phyloP scores from a whole-genome alignment of 139 green algal genomes.

The Mychonastes homosphaera region DNA sequence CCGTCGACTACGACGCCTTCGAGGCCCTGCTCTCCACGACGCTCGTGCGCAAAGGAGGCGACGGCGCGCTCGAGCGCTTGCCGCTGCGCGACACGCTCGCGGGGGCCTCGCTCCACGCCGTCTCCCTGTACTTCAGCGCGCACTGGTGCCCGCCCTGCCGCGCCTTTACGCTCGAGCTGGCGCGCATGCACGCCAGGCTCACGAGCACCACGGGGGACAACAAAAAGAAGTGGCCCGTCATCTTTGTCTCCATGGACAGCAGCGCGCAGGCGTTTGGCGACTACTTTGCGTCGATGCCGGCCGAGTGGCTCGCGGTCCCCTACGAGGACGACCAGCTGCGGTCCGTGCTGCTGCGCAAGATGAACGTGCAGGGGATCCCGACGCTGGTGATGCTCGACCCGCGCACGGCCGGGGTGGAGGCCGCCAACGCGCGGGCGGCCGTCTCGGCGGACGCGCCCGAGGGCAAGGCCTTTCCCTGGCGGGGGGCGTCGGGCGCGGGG shows the following conservation, averaged over 20 bases:
- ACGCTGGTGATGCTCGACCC: slow-evolving; percentile 27
- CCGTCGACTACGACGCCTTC: no score
- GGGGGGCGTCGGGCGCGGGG: no score
- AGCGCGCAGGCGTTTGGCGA: slow-evolving; percentile 23
- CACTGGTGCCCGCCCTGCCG: slow-evolving; percentile 45
- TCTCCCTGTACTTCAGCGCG: slow-evolving; percentile 38
- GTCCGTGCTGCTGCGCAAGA: slow-evolving; percentile 6
- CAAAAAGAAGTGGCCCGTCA: slow-evolving; percentile 29
- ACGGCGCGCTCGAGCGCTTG: background rate
- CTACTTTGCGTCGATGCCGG: slow-evolving; percentile 30
- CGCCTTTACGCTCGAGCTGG: slow-evolving; percentile 32
- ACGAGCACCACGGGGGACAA: no score
- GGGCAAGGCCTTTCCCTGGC: slow-evolving; percentile 28
- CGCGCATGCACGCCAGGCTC: slow-evolving; percentile 28
- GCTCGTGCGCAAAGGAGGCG: background rate
- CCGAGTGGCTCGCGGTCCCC: slow-evolving; percentile 32
- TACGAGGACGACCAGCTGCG: slow-evolving; percentile 17
- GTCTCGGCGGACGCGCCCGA: slow-evolving; percentile 24
- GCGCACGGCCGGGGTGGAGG: slow-evolving; percentile 19
- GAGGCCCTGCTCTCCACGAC: background rate
- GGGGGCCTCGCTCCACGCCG: slow-evolving; percentile 29
- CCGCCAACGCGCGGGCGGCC: slow-evolving; percentile 26
- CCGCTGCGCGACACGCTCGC: background rate
- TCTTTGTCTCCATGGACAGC: slow-evolving; percentile 38
- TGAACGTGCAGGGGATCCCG: slow-evolving; percentile 29